These are phyloP conservation scores for Dissophora globulifera DNA, from an alignment of 192 early-diverging fungal genomes.

Conservation along the genomic window DNA sequence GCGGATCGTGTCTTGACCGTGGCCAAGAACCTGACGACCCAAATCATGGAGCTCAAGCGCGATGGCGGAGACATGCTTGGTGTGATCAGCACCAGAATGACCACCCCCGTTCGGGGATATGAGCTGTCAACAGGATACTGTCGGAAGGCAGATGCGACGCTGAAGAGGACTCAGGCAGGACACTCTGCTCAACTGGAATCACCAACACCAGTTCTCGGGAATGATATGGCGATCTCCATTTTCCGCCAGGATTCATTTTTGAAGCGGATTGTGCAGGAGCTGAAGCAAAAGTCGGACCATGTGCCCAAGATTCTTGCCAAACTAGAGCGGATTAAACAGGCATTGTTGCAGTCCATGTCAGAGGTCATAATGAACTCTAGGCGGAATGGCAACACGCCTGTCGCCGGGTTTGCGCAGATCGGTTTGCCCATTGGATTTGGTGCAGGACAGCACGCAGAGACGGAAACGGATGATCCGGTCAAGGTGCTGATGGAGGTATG, in stretches of 20 bases:
- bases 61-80: conserved; percentile 66
- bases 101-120: conserved; percentile 46
- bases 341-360: conserved; percentile 36
- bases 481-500: conserved; percentile 31
- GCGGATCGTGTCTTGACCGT: conserved; percentile 74
- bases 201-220: conserved; percentile 50
- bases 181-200: conserved; percentile 31
- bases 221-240: conserved; percentile 69
- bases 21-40: conserved; percentile 75
- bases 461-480: conserved; percentile 35
- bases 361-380: conserved; percentile 39
- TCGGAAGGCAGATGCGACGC: conserved; percentile 8
- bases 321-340: conserved; percentile 38
- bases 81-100: conserved; percentile 59
- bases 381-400: conserved; percentile 39
- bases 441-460: background rate
- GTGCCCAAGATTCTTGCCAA: conserved; percentile 35
- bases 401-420: conserved; percentile 37
- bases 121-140: conserved; percentile 48
- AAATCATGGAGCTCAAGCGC: conserved; percentile 74
- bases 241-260: conserved; percentile 78
- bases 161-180: background rate
- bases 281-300: conserved; percentile 55
- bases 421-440: conserved; percentile 48
- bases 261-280: conserved; percentile 56